Base-by-base conservation (phyloP, 768 basidiomycete species). In the Phlebiopsis gigantea region DNA sequence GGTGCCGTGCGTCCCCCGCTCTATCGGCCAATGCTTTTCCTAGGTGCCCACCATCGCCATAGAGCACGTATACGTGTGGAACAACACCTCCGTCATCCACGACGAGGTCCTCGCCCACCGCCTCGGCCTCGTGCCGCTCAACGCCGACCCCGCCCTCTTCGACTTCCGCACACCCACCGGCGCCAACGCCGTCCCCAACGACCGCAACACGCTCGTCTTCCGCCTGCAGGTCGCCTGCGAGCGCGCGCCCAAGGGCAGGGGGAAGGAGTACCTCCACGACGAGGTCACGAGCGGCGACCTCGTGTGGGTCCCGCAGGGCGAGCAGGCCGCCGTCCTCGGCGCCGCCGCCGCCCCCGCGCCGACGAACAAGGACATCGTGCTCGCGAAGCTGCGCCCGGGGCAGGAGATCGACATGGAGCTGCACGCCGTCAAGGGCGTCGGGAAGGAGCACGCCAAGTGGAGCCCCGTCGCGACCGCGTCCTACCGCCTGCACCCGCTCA, bases 391-490 rank as follows among this genome's bases (percentile, higher is more conserved):
- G 51, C 78, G 95, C 45, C 96, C 96, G 0, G 96, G 95, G 5
- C 97, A 99, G 71, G 77, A 80, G 49, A 75, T 99, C 41, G 80
- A 90, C 42, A 81, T 91, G 74, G 88, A 93, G 65, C 65, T 95
- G 55, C 94, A 98, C 65, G 95, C 93, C 21, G 76, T 94, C 59
- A 98, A 98, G 65, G 90, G 93, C 14, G 83, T 91, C 15, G 94
- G 94, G 15, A 90, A 90, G 65, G 93, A 95, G 59, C 96, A 99
- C 65, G 94, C 97, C 46, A 99, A 99, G 69, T 99, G 91, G 69
- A 91, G 84, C 57, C 94, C 97, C 28, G 97, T 98, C 94, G 96
- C 96, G 2, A 98, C 95, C 6, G 96, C 97, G 2, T 91, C 94
- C 0, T 99, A 98, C 68, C 89, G 97, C 49, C 79, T 97, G 5